phyloP scores from a whole-genome alignment of 1,284 basidiomycete species.

The Tilletiaria anomala region DNA sequence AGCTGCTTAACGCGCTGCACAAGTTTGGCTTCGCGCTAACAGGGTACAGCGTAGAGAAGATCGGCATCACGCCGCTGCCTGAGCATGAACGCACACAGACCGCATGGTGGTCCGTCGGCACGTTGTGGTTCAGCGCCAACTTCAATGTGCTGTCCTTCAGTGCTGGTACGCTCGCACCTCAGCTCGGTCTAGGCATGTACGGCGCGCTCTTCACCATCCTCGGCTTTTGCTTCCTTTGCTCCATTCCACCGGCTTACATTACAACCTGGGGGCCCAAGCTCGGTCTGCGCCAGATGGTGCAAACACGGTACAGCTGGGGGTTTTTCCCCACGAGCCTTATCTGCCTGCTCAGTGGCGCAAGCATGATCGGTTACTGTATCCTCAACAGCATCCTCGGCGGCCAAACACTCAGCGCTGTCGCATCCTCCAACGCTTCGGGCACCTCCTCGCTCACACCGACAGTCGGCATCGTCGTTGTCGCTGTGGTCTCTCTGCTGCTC shows the following conservation, averaged over 20 bases:
- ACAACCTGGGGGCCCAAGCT: constrained; percentile 48
- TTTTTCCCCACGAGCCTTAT: constrained; percentile 50
- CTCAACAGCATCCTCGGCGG: constrained; percentile 50
- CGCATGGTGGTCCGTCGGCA: constrained; percentile 43
- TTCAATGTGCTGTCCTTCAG: constrained; percentile 45
- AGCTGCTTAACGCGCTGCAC: no score
- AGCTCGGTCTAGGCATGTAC: constrained; percentile 47
- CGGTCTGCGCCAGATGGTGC: constrained; percentile 52
- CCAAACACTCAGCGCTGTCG: constrained; percentile 42
- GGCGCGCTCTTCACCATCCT: constrained; percentile 39
- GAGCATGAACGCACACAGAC: constrained; percentile 8
- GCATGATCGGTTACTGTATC: constrained; percentile 42
- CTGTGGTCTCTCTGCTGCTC: constrained; percentile 58
- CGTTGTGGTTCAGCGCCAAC: constrained; percentile 33
- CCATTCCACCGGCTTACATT: constrained; percentile 22
- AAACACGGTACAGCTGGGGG: constrained; percentile 47
- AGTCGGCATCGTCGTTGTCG: constrained; percentile 77
- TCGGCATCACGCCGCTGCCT: constrained; percentile 16
- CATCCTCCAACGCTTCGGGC: constrained; percentile 15
- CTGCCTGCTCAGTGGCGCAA: constrained; percentile 43
- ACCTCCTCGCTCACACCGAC: constrained; percentile 35
- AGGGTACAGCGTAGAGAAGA: constrained; percentile 9
- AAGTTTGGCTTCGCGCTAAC: neutral
- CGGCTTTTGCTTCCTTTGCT: constrained; percentile 40
- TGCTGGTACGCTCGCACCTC: constrained; percentile 48